Evolutionary conservation across 106 monocot genomes (phyloP), one percentile per base, ranked within the genome.

Genomic region (Ottelia alismoides): DNA sequence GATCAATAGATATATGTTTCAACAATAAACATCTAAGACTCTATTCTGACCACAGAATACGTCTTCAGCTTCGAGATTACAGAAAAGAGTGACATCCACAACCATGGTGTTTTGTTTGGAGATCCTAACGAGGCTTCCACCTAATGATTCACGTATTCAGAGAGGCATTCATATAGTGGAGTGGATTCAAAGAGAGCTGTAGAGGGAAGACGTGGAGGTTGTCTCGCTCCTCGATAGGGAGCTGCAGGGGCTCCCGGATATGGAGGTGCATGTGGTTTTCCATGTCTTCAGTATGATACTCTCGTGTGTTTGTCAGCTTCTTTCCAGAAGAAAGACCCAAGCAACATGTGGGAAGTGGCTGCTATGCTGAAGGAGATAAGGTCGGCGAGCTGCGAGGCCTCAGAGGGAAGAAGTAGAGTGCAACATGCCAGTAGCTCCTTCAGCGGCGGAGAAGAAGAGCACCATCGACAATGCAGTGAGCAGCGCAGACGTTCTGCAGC

Each of bases 11-110:
- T 0, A 0, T 0, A 2, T n/a, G n/a, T n/a, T n/a, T n/a, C n/a
- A n/a, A n/a, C n/a, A 18, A 25, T 11, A 7, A 25, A 5, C 26
- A 25, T 25, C 9, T 7, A 0, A 25, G 24, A 17, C 28, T 7
- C 10, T 21, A 56, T 20, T 31, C 10, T 21, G 55, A 20, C 26
- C 32, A 0, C 47, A 62, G 62, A 70, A 35, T 62, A 55, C 27
- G 45, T 53, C 2, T 62, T 49, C 32, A 57, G 51, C 26, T 2
- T 58, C 22, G 58, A 27, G 45, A 54, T 70, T 0, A 62, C 61
- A 9, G 61, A 62, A 30, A 70, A 69, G 69, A 61, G 69, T 18
- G 69, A 67, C n/a, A n/a, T n/a, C n/a, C n/a, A n/a, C n/a, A n/a
- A 55, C 47, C 57, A 48, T 6, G 66, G 66, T 2, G 49, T 58